phyloP scores from a whole-genome alignment of 2,329 filamentous ascomycete species.

The Triangularia verruculosa region DNA sequence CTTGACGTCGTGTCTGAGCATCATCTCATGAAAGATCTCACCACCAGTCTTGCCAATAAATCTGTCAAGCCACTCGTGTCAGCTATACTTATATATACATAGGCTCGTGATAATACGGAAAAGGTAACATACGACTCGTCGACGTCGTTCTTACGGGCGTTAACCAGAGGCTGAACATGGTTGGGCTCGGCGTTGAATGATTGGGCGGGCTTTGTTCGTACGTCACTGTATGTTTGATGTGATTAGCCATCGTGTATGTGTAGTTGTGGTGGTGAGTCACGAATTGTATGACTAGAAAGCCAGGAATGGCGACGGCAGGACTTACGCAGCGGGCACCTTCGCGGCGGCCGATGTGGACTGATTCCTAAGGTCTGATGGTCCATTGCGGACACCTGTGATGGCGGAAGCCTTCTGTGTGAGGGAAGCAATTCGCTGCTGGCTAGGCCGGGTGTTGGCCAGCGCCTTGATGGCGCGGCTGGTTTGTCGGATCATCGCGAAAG shows the following conservation, averaged over 20 bases:
- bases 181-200: constrained; percentile 52
- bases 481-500: constrained; percentile 47
- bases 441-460: constrained; percentile 37
- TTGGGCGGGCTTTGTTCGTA: constrained; percentile 60
- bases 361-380: constrained; percentile 42
- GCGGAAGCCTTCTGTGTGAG: constrained; percentile 38
- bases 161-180: constrained; percentile 69
- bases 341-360: constrained; percentile 51
- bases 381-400: constrained; percentile 40
- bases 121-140: constrained; percentile 70
- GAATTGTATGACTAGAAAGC: neutral
- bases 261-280: neutral
- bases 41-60: constrained; percentile 95
- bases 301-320: constrained; percentile 22
- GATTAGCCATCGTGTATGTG: constrained; percentile 26
- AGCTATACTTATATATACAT: constrained; percentile 3
- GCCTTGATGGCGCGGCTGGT: constrained; percentile 47
- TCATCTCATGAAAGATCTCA: constrained; percentile 99
- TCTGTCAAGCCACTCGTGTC: constrained; percentile 39
- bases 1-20: constrained; percentile 88
- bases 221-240: constrained; percentile 40
- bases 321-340: constrained; percentile 53
- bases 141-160: constrained; percentile 59
- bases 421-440: constrained; percentile 39
- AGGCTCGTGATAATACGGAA: neutral